phyloP scores from a whole-genome alignment of 1,284 basidiomycete species.

The Heliocybe sulcata region DNA sequence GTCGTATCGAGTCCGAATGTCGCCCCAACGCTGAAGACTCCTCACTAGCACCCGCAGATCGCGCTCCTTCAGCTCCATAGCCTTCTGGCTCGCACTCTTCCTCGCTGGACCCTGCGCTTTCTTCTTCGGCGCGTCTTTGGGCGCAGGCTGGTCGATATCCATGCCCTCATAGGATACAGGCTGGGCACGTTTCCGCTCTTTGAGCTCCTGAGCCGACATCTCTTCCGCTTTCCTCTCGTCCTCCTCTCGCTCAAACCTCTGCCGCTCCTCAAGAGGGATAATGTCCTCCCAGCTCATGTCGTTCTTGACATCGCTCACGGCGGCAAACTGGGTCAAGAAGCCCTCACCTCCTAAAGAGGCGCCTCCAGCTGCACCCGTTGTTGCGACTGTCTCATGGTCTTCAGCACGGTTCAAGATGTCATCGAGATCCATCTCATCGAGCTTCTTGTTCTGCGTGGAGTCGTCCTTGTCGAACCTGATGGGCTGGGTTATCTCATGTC shows the following conservation, averaged over 20 bases:
- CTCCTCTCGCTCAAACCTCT: conserved; percentile 81
- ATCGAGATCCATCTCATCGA: conserved; percentile 99
- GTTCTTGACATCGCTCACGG: conserved; percentile 96
- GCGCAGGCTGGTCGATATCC: conserved; percentile 71
- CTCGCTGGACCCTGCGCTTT: conserved; percentile 61
- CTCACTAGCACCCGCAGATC: conserved; percentile 95
- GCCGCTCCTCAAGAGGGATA: conserved; percentile 90
- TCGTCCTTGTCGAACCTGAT: conserved; percentile 94
- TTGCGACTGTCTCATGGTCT: conserved; percentile 90
- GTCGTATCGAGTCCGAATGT: conserved; percentile 92
- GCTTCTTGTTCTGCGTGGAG: conserved; percentile 87
- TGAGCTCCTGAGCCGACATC: conserved; percentile 52
- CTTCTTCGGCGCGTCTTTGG: conserved; percentile 62
- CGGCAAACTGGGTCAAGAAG: conserved; percentile 93
- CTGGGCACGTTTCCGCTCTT: conserved; percentile 78
- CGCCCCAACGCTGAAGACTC: conserved; percentile 96
- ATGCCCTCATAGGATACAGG: conserved; percentile 88
- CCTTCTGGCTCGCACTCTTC: conserved; percentile 86
- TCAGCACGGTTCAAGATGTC: conserved; percentile 97
- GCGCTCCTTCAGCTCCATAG: conserved; percentile 94
- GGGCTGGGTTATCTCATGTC: conserved; percentile 10
- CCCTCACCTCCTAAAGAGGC: conserved; percentile 93
- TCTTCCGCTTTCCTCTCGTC: conserved; percentile 69
- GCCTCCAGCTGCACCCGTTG: conserved; percentile 69
- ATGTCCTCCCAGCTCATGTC: conserved; percentile 99